Percentiles rank a stretch among this genome's conserved stretches.
These are phyloP conservation scores for Daldinia childiae DNA, from an alignment of 495 filamentous ascomycete species.

Conservation along the genomic window DNA sequence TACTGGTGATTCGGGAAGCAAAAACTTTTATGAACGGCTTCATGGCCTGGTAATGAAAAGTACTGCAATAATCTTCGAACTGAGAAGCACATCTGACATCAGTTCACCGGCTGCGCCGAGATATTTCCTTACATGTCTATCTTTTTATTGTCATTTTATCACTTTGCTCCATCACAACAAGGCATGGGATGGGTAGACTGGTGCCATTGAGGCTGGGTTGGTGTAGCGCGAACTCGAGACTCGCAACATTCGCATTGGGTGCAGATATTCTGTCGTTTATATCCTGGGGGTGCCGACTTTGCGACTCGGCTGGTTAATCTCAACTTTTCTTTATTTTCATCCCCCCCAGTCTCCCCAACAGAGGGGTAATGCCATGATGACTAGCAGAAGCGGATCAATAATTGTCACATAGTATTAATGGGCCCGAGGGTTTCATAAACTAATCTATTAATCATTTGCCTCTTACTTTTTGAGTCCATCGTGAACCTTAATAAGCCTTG, in stretches of 20 bases:
- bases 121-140: slow-evolving; percentile 10
- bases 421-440: slow-evolving; percentile 8
- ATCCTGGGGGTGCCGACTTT: background rate
- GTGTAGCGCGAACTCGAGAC: slow-evolving; percentile 14
- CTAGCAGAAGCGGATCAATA: background rate
- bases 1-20: slow-evolving; percentile 29
- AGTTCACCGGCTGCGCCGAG: slow-evolving; percentile 17
- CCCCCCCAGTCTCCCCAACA: background rate
- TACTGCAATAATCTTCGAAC: slow-evolving; percentile 15
- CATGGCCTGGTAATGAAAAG: slow-evolving; percentile 36
- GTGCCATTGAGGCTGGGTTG: slow-evolving; percentile 28
- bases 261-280: slow-evolving; percentile 20
- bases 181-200: slow-evolving; percentile 34
- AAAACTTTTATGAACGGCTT: slow-evolving; percentile 29
- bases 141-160: background rate
- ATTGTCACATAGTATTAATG: slow-evolving; percentile 21
- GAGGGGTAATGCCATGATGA: slow-evolving; percentile 3
- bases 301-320: background rate
- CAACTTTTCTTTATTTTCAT: background rate
- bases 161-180: background rate
- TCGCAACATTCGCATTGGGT: slow-evolving; percentile 29
- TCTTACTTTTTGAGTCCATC: slow-evolving; percentile 11
- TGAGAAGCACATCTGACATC: slow-evolving; percentile 23
- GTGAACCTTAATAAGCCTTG: slow-evolving; percentile 6
- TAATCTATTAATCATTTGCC: slow-evolving; percentile 21